Evolutionary conservation across 2,329 filamentous ascomycete species (phyloP).

Genomic region (Talaromyces sp.): DNA sequence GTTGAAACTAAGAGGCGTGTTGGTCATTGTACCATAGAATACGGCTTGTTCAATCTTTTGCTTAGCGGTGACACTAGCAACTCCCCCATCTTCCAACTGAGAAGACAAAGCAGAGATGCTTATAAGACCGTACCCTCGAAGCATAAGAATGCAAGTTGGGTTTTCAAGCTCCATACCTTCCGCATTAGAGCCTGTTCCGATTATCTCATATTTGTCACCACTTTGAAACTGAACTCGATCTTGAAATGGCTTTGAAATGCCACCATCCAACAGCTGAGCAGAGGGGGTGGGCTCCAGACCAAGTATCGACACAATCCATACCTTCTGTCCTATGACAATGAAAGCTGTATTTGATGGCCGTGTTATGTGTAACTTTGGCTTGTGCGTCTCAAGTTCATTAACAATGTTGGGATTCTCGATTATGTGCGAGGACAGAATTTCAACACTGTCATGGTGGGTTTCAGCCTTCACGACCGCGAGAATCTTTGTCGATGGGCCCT

Average conservation of each 20-base stretch:
- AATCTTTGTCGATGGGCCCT: conserved; percentile 47
- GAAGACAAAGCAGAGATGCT: conserved; percentile 44
- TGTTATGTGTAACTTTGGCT: conserved; percentile 70
- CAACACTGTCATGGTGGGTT: conserved; percentile 49
- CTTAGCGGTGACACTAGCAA: conserved; percentile 65
- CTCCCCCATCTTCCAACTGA: conserved; percentile 42
- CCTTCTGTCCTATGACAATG: conserved; percentile 70
- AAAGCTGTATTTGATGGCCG: conserved; percentile 75
- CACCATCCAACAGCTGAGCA: conserved; percentile 65
- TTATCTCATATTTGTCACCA: conserved; percentile 44
- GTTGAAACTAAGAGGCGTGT: conserved; percentile 84
- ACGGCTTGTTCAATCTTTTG: conserved; percentile 91
- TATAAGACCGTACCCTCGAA: conserved; percentile 55
- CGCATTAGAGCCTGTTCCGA: conserved; percentile 46
- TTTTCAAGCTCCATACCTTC: conserved; percentile 30
- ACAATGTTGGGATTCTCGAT: conserved; percentile 61
- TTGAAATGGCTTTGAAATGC: conserved; percentile 66
- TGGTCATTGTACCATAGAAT: conserved; percentile 76
- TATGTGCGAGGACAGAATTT: conserved; percentile 63
- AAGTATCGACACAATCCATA: conserved; percentile 70
- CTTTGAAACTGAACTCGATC: conserved; percentile 76
- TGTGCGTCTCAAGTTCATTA: conserved; percentile 33
- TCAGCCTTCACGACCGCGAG: conserved; percentile 72
- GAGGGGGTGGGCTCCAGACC: conserved; percentile 66
- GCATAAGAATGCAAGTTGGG: conserved; percentile 48